Percentiles rank a stretch among this genome's conserved stretches.
phyloP scores from a whole-genome alignment of 2,329 filamentous ascomycete genomes.

The Colletotrichum trifolii region DNA sequence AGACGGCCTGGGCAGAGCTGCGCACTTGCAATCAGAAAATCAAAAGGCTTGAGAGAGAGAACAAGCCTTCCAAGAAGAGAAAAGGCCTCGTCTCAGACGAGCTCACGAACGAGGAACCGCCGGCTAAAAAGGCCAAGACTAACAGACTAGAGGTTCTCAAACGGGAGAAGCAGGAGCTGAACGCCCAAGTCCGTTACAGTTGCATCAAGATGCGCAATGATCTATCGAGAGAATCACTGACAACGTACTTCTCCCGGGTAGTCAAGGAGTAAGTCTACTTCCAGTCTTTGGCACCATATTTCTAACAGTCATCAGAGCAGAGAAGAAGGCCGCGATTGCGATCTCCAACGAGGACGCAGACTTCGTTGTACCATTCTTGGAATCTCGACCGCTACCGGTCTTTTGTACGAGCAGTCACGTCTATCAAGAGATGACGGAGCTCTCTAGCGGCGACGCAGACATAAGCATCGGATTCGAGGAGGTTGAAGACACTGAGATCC shows the following conservation, averaged over 20 bases:
- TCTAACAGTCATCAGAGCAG: no score
- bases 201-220: no score
- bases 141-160: no score
- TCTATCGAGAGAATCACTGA: no score
- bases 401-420: slow-evolving; percentile 74
- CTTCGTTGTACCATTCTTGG: slow-evolving; percentile 32
- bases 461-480: slow-evolving; percentile 63
- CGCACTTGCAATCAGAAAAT: not conserved
- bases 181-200: no score
- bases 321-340: not conserved
- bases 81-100: not conserved
- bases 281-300: no score
- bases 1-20: not conserved
- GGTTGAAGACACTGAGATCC: slow-evolving; percentile 67
- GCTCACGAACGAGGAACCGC: not conserved
- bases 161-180: no score
- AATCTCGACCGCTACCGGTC: slow-evolving; percentile 67
- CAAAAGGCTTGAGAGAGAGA: not conserved
- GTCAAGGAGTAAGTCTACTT: not conserved
- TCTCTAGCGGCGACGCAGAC: slow-evolving; percentile 36
- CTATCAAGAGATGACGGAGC: slow-evolving; percentile 71
- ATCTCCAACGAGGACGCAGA: not conserved
- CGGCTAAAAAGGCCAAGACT: not conserved
- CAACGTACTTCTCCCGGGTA: no score
- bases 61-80: not conserved